Percentiles rank a stretch among this genome's conserved stretches.
phyloP scores from a whole-genome alignment of 2,329 filamentous ascomycete genomes.

The Aspergillus novoparasiticus region DNA sequence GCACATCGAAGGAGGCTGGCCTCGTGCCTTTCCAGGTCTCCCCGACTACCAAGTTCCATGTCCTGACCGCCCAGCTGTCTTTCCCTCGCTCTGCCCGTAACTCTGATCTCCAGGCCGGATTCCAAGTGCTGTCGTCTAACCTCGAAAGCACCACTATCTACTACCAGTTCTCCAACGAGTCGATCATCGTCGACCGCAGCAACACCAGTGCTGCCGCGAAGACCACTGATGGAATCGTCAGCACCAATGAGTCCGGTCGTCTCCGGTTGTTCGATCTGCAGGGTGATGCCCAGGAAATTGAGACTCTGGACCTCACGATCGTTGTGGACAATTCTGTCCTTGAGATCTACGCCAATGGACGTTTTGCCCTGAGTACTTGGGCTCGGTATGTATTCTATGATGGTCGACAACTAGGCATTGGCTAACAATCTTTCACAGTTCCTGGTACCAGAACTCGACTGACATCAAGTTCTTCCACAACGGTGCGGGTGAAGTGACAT shows the following conservation, averaged over 20 bases:
- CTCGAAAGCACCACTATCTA: slow-evolving; percentile 20
- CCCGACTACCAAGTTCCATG: slow-evolving; percentile 11
- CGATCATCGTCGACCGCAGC: slow-evolving; percentile 22
- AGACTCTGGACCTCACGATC: slow-evolving; percentile 22
- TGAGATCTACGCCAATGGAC: slow-evolving; percentile 24
- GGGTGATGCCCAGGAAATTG: slow-evolving; percentile 9
- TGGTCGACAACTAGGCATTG: neutral
- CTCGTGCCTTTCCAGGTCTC: slow-evolving; percentile 14
- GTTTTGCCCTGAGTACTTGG: slow-evolving; percentile 24
- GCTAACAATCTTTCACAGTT: slow-evolving; percentile 9
- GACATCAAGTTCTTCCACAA: slow-evolving; percentile 23
- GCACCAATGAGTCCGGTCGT: slow-evolving; percentile 14
- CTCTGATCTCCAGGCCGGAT: slow-evolving; percentile 15
- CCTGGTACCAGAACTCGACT: slow-evolving; percentile 25
- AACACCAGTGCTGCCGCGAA: slow-evolving; percentile 22
- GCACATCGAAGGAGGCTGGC: neutral
- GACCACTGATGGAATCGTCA: slow-evolving; percentile 19
- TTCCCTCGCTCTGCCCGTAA: slow-evolving; percentile 13
- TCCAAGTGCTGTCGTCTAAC: slow-evolving; percentile 20
- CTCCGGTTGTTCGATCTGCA: slow-evolving; percentile 22
- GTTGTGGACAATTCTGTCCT: slow-evolving; percentile 22
- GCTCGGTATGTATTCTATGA: slow-evolving; percentile 15
- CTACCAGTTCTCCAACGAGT: slow-evolving; percentile 27
- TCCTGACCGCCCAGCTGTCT: slow-evolving; percentile 11
- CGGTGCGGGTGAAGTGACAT: slow-evolving; percentile 17